These are phyloP conservation scores for Neopestalotiopsis clavispora DNA, from an alignment of 2,329 filamentous ascomycete species.

Conservation along the genomic window DNA sequence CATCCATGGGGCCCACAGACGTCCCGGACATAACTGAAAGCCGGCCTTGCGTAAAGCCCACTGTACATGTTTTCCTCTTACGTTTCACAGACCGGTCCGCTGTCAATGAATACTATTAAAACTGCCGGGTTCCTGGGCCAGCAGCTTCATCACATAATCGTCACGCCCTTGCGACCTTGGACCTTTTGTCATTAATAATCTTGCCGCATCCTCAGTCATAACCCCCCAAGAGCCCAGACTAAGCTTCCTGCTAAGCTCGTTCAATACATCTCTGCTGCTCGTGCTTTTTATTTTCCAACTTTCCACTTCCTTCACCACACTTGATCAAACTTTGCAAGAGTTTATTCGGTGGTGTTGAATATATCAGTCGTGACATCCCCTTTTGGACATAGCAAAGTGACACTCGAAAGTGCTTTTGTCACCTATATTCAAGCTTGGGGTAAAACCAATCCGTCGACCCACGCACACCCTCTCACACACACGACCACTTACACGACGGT, in stretches of 20 bases:
- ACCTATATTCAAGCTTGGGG: background rate
- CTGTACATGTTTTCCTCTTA: constrained; percentile 27
- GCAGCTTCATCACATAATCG: constrained; percentile 37
- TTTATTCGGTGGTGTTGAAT: background rate
- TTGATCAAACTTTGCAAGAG: background rate
- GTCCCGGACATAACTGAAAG: constrained; percentile 37
- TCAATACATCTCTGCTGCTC: background rate
- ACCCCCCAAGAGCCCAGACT: background rate
- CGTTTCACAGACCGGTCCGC: constrained; percentile 24
- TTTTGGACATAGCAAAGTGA: background rate
- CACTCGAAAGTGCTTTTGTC: constrained; percentile 2
- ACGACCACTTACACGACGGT: constrained; percentile 22
- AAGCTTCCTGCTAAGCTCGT: background rate
- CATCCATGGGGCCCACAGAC: constrained; percentile 20
- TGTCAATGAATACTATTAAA: constrained; percentile 32
- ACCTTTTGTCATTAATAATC: constrained; percentile 38
- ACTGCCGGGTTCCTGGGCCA: constrained; percentile 10
- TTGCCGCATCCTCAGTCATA: constrained; percentile 17
- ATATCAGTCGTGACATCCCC: background rate
- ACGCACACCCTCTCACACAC: constrained; percentile 8
- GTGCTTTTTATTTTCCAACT: constrained; percentile 2
- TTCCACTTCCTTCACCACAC: constrained; percentile 1
- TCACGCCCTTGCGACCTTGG: constrained; percentile 31
- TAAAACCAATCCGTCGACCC: background rate
- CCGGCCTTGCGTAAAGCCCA: constrained; percentile 32